Conservation (phyloP, 306 rosid species). For the Glycine latifolia region DNA sequence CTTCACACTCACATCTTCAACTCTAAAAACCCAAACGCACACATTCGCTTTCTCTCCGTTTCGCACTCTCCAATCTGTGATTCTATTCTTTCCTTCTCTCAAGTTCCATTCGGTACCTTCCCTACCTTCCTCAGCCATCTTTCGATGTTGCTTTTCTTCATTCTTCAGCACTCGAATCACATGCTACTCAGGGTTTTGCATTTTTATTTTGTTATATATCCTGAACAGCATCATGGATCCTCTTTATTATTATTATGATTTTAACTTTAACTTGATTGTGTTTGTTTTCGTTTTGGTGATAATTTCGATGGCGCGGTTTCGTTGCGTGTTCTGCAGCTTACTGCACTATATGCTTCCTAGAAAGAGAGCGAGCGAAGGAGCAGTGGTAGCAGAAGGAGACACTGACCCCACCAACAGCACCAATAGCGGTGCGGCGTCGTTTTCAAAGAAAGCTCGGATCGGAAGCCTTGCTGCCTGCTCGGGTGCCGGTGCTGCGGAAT, state of each 20-base stretch:
- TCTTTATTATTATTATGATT: neutral
- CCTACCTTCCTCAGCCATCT: conserved; percentile 5
- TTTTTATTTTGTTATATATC: neutral
- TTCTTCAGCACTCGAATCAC: conserved; percentile 45
- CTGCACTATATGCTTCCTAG: conserved; percentile 99
- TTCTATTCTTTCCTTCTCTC: conserved; percentile 58
- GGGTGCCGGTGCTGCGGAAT: conserved; percentile 53
- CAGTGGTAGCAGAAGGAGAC: conserved; percentile 71
- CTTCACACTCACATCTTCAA: neutral
- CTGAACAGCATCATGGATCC: neutral
- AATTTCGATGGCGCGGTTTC: conserved; percentile 54
- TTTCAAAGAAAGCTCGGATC: conserved; percentile 71
- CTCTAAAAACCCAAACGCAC: conserved; percentile 8
- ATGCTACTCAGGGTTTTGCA: conserved; percentile 59
- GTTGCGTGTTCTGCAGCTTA: conserved; percentile 67
- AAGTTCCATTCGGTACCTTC: conserved; percentile 62
- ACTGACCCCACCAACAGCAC: conserved; percentile 40
- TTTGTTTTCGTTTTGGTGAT: conserved; percentile 36
- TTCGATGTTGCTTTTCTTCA: neutral
- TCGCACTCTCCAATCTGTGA: conserved; percentile 32
- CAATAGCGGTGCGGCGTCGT: conserved; percentile 40
- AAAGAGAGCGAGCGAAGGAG: conserved; percentile 92
- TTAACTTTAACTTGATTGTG: conserved; percentile 10
- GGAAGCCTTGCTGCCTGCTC: conserved; percentile 47
- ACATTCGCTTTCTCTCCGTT: conserved; percentile 18